Evolutionary conservation across 345 rosid genomes (phyloP).

Genomic region (Brassica juncea): DNA sequence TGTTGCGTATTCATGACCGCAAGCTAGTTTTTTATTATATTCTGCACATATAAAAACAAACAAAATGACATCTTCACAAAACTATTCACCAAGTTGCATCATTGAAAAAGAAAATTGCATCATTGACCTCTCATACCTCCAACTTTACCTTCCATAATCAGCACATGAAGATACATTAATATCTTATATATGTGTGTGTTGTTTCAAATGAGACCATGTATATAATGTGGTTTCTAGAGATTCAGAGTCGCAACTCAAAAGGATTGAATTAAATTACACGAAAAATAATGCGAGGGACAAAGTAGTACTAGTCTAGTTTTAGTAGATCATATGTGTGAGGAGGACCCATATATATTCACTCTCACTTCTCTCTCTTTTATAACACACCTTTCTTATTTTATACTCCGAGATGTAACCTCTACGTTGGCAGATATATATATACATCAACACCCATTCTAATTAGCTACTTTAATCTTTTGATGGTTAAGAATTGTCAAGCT

Average conservation of each 20-base stretch:
- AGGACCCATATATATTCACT: neutral
- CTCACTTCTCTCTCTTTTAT: slow-evolving; percentile 24
- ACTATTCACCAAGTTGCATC: slow-evolving; percentile 37
- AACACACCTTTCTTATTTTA: slow-evolving; percentile 25
- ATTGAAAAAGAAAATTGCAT: slow-evolving; percentile 5
- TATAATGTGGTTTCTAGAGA: slow-evolving; percentile 33
- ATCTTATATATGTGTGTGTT: slow-evolving; percentile 26
- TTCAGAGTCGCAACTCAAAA: slow-evolving; percentile 25
- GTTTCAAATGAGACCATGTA: slow-evolving; percentile 42
- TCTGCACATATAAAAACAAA: slow-evolving; percentile 17
- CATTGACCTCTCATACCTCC: slow-evolving; percentile 25
- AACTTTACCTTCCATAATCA: slow-evolving; percentile 30
- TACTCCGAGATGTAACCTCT: neutral
- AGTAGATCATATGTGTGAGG: slow-evolving; percentile 41
- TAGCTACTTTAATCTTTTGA: neutral
- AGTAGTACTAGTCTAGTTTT: slow-evolving; percentile 42
- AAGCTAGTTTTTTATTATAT: slow-evolving; percentile 1
- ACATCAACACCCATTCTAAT: slow-evolving; percentile 9
- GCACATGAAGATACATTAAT: slow-evolving; percentile 25
- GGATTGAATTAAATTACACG: slow-evolving; percentile 19
- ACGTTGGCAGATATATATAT: slow-evolving; percentile 2
- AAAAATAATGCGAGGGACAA: slow-evolving; percentile 29
- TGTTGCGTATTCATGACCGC: slow-evolving; percentile 8
- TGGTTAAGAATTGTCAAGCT: neutral
- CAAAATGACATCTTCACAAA: slow-evolving; percentile 21